phyloP scores from a whole-genome alignment of 805 yeast species.

The Saccharomycopsis vini region DNA sequence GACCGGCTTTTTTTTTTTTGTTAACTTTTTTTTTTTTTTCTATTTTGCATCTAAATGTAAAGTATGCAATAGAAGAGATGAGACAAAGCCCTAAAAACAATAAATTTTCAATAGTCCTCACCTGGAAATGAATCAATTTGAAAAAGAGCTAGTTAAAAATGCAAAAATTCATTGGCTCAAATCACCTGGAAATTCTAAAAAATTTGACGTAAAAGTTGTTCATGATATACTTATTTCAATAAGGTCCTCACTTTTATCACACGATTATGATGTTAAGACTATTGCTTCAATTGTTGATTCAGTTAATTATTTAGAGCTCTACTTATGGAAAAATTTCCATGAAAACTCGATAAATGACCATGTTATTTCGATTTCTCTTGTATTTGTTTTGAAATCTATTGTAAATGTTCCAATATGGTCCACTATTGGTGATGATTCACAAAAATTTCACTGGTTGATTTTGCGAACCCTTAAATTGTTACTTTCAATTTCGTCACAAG shows the following conservation, averaged over 20 bases:
- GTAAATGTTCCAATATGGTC: constrained; percentile 10
- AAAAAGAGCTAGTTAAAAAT: neutral
- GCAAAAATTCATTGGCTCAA: neutral
- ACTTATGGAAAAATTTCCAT: constrained; percentile 35
- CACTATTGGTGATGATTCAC: constrained; percentile 17
- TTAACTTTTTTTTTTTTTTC: no score
- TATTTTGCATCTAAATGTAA: no score
- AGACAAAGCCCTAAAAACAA: no score
- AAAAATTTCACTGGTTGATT: constrained; percentile 12
- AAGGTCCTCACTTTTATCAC: neutral
- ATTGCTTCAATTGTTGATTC: constrained; percentile 5
- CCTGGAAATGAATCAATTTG: neutral
- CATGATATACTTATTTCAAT: neutral
- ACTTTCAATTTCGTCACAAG: neutral
- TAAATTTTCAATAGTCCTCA: no score
- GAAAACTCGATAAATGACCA: constrained; percentile 34
- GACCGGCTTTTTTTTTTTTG: no score
- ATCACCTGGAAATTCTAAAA: no score
- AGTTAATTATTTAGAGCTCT: constrained; percentile 15
- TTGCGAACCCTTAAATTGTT: neutral
- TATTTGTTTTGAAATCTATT: constrained; percentile 19
- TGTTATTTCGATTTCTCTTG: constrained; percentile 28
- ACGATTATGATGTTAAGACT: neutral
- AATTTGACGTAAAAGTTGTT: neutral
- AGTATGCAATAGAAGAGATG: no score